Evolutionary conservation across 2,329 filamentous ascomycete species (phyloP).

Genomic region (Fusarium guadeloupense): DNA sequence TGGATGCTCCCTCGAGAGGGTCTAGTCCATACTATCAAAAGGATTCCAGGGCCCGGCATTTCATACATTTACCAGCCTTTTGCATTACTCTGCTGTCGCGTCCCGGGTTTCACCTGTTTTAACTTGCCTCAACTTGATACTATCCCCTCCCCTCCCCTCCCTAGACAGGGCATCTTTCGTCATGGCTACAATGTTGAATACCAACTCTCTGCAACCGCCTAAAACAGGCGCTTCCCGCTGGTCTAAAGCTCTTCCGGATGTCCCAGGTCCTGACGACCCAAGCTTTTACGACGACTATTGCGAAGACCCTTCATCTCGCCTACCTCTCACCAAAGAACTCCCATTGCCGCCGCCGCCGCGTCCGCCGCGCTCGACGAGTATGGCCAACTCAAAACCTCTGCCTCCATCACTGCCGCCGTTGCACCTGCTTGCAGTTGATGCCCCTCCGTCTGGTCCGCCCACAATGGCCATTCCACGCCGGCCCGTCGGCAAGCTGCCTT

Average conservation of each 20-base stretch:
- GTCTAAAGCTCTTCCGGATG: constrained; percentile 66
- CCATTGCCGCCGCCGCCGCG: constrained; percentile 42
- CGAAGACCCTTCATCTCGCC: constrained; percentile 27
- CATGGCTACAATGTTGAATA: constrained; percentile 39
- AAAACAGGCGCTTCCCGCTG: constrained; percentile 62
- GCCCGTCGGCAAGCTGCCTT: constrained; percentile 37
- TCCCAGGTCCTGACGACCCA: constrained; percentile 49
- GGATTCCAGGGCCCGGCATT: constrained; percentile 36
- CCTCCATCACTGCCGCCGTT: constrained; percentile 40
- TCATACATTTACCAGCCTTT: constrained; percentile 27
- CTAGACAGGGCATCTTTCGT: constrained; percentile 11
- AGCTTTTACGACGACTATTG: constrained; percentile 38
- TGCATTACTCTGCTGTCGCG: constrained; percentile 28
- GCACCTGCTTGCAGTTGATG: constrained; percentile 34
- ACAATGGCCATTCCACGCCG: constrained; percentile 42
- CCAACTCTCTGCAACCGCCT: constrained; percentile 40
- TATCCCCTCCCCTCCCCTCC: constrained; percentile 12
- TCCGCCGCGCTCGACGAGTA: constrained; percentile 39
- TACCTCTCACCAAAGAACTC: constrained; percentile 36
- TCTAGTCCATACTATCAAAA: constrained; percentile 28
- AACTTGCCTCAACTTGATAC: constrained; percentile 37
- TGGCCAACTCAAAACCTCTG: constrained; percentile 37
- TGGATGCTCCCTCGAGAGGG: constrained; percentile 33
- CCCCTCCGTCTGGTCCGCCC: constrained; percentile 32
- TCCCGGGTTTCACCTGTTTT: constrained; percentile 41